Conservation (phyloP, 805 yeast genomes). For the Kazachstania bromeliacearum region DNA sequence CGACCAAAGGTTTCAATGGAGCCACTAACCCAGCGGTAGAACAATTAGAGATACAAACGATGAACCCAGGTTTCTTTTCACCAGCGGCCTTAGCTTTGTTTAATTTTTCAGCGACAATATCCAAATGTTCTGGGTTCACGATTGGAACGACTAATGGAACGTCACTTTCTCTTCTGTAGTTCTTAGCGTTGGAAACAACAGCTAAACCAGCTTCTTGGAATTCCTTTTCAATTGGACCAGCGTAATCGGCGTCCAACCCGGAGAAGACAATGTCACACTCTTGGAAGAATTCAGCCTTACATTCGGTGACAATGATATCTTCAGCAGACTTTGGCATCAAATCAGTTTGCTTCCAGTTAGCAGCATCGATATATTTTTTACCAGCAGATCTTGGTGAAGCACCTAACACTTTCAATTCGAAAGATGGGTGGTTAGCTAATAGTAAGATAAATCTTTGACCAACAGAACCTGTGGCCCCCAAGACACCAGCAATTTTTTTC, state of each 20-base stretch:
- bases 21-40: constrained; percentile 97
- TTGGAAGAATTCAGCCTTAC: constrained; percentile 65
- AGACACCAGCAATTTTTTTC: constrained; percentile 60
- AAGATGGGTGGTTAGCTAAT: constrained; percentile 79
- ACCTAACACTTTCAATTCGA: constrained; percentile 76
- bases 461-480: constrained; percentile 97
- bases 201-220: constrained; percentile 74
- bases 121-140: constrained; percentile 85
- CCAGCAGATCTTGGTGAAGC: constrained; percentile 95
- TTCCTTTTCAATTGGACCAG: constrained; percentile 84
- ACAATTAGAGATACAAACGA: constrained; percentile 94
- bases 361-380: constrained; percentile 73
- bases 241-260: constrained; percentile 86
- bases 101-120: constrained; percentile 53
- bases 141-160: constrained; percentile 95
- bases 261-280: constrained; percentile 93
- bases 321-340: constrained; percentile 63
- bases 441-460: constrained; percentile 92
- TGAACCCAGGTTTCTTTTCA: constrained; percentile 61
- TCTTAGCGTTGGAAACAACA: constrained; percentile 90
- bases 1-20: constrained; percentile 89
- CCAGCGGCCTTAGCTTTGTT: constrained; percentile 46
- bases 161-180: constrained; percentile 76
- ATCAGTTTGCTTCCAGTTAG: constrained; percentile 88
- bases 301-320: constrained; percentile 60